phyloP scores from a whole-genome alignment of 352 stramenopile genomes.

The Globisporangium viniferum region DNA sequence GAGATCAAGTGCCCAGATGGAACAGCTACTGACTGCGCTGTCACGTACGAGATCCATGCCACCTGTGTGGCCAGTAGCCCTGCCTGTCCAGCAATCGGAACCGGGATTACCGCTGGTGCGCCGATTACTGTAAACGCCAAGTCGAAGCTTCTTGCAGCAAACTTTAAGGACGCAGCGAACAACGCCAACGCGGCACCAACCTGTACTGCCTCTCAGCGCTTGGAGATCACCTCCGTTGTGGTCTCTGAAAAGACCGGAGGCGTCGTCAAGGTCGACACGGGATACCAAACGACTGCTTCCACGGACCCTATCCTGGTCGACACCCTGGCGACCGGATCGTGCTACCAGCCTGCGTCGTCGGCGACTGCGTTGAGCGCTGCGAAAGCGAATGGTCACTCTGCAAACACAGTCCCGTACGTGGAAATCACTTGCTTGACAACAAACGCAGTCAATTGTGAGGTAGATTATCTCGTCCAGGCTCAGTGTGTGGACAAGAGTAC shows the following conservation, averaged over 20 bases:
- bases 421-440: neutral
- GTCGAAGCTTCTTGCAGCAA: neutral
- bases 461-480: no score
- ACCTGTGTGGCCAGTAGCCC: neutral
- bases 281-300: neutral
- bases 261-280: neutral
- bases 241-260: neutral
- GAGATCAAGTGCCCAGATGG: no score
- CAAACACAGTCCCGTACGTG: neutral
- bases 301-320: neutral
- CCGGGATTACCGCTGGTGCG: neutral
- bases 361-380: neutral
- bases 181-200: neutral
- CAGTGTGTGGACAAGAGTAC: no score
- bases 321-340: neutral
- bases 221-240: neutral
- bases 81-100: neutral
- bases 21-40: no score
- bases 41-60: no score
- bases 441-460: no score
- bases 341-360: neutral
- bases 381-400: neutral
- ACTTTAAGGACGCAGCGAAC: neutral
- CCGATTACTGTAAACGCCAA: neutral
- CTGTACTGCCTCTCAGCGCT: neutral